A percentile compares a stretch with the other conserved stretches of the same genome.
phyloP scores from a whole-genome alignment of 1,139 yeast genomes.

The Pneumocystis jirovecii region DNA sequence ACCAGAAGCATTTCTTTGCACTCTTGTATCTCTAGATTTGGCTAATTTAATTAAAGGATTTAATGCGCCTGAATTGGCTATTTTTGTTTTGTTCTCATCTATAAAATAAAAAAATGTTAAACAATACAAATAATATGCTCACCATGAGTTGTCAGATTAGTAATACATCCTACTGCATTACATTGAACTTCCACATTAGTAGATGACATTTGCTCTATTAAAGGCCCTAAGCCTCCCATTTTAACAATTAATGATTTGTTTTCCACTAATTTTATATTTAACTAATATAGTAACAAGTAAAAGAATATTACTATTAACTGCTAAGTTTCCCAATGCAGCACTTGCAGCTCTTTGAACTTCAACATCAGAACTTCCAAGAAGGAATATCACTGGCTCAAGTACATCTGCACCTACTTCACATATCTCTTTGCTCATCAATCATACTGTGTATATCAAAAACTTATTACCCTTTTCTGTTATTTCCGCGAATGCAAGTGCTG shows the following conservation, averaged over 20 bases:
- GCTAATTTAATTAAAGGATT: slow-evolving; percentile 89
- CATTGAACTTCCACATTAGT: slow-evolving; percentile 96
- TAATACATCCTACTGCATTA: slow-evolving; percentile 96
- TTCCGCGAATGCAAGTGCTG: slow-evolving; percentile 97
- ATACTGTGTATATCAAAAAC: not conserved
- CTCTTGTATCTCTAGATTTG: slow-evolving; percentile 84
- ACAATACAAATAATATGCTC: not conserved
- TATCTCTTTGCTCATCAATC: slow-evolving; percentile 34
- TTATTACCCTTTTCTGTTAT: slow-evolving; percentile 62
- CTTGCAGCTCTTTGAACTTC: slow-evolving; percentile 98
- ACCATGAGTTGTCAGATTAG: slow-evolving; percentile 85
- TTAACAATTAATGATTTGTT: slow-evolving; percentile 86
- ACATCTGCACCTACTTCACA: slow-evolving; percentile 83
- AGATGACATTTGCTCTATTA: slow-evolving; percentile 94
- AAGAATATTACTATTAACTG: slow-evolving; percentile 47
- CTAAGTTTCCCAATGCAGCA: slow-evolving; percentile 93
- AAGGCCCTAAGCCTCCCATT: slow-evolving; percentile 94
- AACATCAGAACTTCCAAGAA: slow-evolving; percentile 73
- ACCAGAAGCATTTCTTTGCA: slow-evolving; percentile 96
- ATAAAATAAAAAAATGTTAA: not conserved
- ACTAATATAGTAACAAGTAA: not conserved
- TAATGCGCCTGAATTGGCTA: slow-evolving; percentile 93
- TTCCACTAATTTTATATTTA: slow-evolving; percentile 31
- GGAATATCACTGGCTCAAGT: slow-evolving; percentile 76
- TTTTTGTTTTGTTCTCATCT: slow-evolving; percentile 87